phyloP scores from a whole-genome alignment of 352 stramenopile genomes.

The Thraustotheca clavata region DNA sequence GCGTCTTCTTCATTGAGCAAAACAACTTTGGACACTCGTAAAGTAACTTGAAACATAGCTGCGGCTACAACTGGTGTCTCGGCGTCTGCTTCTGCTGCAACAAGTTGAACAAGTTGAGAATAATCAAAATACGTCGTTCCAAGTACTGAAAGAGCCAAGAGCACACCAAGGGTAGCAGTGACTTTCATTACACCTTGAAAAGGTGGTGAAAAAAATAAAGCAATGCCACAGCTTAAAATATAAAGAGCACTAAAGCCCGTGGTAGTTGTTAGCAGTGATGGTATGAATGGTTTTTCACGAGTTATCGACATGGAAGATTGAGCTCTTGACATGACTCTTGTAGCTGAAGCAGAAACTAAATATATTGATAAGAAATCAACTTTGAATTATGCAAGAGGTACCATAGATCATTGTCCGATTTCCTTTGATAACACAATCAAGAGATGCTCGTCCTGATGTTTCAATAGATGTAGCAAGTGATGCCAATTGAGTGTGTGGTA shows the following conservation, averaged over 20 bases:
- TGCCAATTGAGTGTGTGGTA: neutral
- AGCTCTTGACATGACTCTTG: neutral
- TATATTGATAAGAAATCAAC: neutral
- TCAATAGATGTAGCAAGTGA: neutral
- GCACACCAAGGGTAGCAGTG: slow-evolving; percentile 69
- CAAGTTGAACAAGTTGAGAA: neutral
- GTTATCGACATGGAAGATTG: neutral
- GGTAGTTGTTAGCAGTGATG: neutral
- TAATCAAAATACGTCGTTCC: slow-evolving; percentile 1
- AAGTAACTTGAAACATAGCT: neutral
- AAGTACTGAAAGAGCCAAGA: slow-evolving; percentile 57
- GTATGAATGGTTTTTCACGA: neutral
- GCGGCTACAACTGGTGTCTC: neutral
- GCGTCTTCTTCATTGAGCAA: neutral
- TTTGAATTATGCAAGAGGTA: neutral
- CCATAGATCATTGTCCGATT: neutral
- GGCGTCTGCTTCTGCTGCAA: neutral
- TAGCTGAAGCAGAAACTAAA: neutral
- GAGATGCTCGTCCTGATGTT: neutral
- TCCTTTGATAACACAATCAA: neutral
- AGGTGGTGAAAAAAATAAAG: slow-evolving; percentile 55
- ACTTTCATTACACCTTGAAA: slow-evolving; percentile 82
- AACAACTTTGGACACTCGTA: neutral
- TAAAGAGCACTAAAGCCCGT: slow-evolving; percentile 48
- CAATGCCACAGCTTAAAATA: slow-evolving; percentile 63